These are phyloP conservation scores for Xylariales sp. DNA, from an alignment of 2,329 filamentous ascomycete species.

Conservation along the genomic window DNA sequence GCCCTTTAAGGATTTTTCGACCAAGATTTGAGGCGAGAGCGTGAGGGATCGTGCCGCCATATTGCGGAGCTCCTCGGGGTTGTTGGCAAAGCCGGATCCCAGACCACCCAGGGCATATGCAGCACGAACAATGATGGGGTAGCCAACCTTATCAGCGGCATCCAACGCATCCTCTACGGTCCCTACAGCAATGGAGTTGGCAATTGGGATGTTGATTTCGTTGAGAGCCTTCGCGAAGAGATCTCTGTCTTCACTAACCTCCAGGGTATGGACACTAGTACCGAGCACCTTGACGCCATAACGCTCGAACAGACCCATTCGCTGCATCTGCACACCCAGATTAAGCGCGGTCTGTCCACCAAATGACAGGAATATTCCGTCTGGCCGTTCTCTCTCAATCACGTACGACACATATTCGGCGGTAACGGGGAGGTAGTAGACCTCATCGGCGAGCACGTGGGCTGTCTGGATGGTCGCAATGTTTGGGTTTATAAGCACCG, in stretches of 20 bases:
- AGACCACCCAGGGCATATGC: slow-evolving; percentile 95
- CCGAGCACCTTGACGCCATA: slow-evolving; percentile 94
- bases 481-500: slow-evolving; percentile 94
- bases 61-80: slow-evolving; percentile 88
- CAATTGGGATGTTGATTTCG: slow-evolving; percentile 96
- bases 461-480: slow-evolving; percentile 98
- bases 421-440: slow-evolving; percentile 97
- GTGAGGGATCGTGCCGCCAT: slow-evolving; percentile 89
- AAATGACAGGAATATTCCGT: slow-evolving; percentile 96
- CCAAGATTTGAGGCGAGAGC: slow-evolving; percentile 90
- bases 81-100: slow-evolving; percentile 92
- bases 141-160: slow-evolving; percentile 82
- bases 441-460: slow-evolving; percentile 91
- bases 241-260: slow-evolving; percentile 93
- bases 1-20: slow-evolving; percentile 97
- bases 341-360: slow-evolving; percentile 97
- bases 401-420: slow-evolving; percentile 97
- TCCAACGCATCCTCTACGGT: slow-evolving; percentile 89
- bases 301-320: slow-evolving; percentile 89
- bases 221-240: slow-evolving; percentile 93
- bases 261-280: slow-evolving; percentile 88
- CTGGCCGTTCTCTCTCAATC: slow-evolving; percentile 90
- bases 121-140: slow-evolving; percentile 96
- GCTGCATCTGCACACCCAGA: slow-evolving; percentile 94
- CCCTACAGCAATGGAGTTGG: slow-evolving; percentile 87